Percentiles rank a stretch among this genome's conserved stretches.
These are phyloP conservation scores for Acer negundo DNA, from an alignment of 345 rosid genomes.

Conservation along the genomic window DNA sequence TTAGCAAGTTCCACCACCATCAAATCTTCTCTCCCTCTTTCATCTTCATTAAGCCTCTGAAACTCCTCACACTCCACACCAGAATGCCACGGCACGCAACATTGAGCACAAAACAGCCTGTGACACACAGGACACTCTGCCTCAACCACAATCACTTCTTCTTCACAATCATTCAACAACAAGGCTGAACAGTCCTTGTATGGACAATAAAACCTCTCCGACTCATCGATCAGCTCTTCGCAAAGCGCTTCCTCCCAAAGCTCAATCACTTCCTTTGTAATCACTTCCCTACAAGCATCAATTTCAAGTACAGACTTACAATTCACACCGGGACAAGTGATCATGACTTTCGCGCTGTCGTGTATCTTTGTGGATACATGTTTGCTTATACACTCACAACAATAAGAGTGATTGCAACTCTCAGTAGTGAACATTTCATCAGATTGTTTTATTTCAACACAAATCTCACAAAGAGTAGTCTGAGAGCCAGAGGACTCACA, in stretches of 20 bases:
- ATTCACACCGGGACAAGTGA: conserved; percentile 58
- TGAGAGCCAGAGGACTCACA: conserved; percentile 30
- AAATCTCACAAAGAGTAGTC: conserved; percentile 51
- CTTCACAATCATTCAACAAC: conserved; percentile 38
- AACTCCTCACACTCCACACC: conserved; percentile 38
- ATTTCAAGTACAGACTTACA: conserved; percentile 47
- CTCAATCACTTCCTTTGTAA: conserved; percentile 46
- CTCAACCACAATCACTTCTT: conserved; percentile 33
- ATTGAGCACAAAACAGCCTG: conserved; percentile 52
- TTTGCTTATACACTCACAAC: conserved; percentile 52
- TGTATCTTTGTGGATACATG: conserved; percentile 45
- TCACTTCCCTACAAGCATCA: conserved; percentile 40
- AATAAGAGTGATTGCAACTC: conserved; percentile 51
- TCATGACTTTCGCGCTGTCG: conserved; percentile 10
- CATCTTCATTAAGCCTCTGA: conserved; percentile 36
- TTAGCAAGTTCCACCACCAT: conserved; percentile 41
- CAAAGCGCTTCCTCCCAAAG: conserved; percentile 58
- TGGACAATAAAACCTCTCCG: conserved; percentile 60
- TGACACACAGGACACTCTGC: conserved; percentile 70
- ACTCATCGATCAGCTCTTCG: conserved; percentile 36
- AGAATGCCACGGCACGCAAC: conserved; percentile 46
- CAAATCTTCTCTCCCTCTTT: conserved; percentile 44
- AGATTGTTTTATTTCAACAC: conserved; percentile 42
- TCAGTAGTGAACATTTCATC: conserved; percentile 39
- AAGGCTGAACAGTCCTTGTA: conserved; percentile 66